phyloP scores from a whole-genome alignment of 1,139 yeast genomes.

The Candida glucosophila region DNA sequence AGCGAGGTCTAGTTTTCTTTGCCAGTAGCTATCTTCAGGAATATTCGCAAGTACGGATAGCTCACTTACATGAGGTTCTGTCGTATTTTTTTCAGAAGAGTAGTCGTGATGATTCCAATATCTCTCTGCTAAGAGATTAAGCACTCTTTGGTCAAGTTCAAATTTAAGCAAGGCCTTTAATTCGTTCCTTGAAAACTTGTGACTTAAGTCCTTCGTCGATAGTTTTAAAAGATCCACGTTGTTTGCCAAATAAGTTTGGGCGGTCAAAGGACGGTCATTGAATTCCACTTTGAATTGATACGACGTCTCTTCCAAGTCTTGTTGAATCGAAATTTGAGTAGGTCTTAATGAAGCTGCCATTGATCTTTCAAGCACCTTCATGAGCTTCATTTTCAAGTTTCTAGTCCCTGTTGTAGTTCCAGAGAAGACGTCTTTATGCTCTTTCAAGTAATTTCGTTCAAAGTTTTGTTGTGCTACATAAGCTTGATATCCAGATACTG shows the following conservation, averaged over 20 bases:
- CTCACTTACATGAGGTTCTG: conserved; percentile 49
- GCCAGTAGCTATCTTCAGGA: conserved; percentile 79
- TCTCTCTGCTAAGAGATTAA: conserved; percentile 79
- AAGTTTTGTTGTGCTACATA: conserved; percentile 57
- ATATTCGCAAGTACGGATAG: conserved; percentile 39
- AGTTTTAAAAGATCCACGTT: conserved; percentile 82
- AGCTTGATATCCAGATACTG: conserved; percentile 36
- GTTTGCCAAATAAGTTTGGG: conserved; percentile 88
- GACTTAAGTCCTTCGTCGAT: conserved; percentile 80
- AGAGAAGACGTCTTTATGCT: conserved; percentile 49
- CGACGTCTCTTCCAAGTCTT: conserved; percentile 87
- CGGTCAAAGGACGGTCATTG: conserved; percentile 87
- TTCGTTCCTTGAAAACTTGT: conserved; percentile 75
- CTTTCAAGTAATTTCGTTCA: conserved; percentile 51
- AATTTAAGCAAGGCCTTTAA: conserved; percentile 69
- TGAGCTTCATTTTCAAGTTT: conserved; percentile 67
- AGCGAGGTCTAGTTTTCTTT: conserved; percentile 73
- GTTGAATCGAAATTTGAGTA: conserved; percentile 76
- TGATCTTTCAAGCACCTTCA: conserved; percentile 78
- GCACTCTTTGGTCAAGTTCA: conserved; percentile 80
- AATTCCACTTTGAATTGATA: conserved; percentile 94
- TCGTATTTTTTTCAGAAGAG: conserved; percentile 12
- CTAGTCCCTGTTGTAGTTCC: conserved; percentile 75
- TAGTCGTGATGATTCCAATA: conserved; percentile 66
- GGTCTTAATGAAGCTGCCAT: conserved; percentile 89